Evolutionary conservation across 768 basidiomycete genomes (phyloP), one percentile per base, ranked within the genome.

Genomic region (Agaricus subrufescens): DNA sequence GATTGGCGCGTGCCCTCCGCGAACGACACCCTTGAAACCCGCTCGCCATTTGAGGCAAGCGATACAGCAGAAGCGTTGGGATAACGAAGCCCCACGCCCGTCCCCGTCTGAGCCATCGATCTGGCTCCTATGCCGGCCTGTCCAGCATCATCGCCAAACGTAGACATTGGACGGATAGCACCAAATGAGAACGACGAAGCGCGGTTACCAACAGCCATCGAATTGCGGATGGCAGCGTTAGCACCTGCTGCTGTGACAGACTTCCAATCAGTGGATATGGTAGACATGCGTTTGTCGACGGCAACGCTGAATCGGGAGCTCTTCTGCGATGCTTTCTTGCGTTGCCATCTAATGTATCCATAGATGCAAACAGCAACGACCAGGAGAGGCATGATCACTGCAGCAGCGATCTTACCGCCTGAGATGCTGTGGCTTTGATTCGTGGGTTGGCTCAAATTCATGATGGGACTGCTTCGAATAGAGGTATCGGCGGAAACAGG

Each of bases 271-370:
- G 78, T 72, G 5, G 84, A 85, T 61, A 91, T 89, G 48, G 86
- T 88, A 2, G 84, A 86, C 90, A 93, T 91, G 67, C 90, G 86
- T 68, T 83, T 84, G 72, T 93, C 90, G 67, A 93, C 68, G 9
- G 75, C 79, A 66, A 84, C 77, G 40, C 78, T 83, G 76, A 82
- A 93, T 23, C 75, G 75, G 67, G 72, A 77, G 63, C 80, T 75
- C 66, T 86, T 77, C 29, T 79, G 74, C 54, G 71, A 72, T 49
- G 75, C 74, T 59, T 70, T 78, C 30, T 68, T 63, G 57, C 90
- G 82, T 50, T 69, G 79, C 56, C 72, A 69, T 64, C 69, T 80
- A 73, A 92, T 65, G 68, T 82, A 89, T 0, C 72, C 63, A 10
- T 66, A 73, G 37, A 75, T 58, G 42, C 70, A 72, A 23, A 81